Conservation (phyloP, 306 rosid genomes). For the Benincasa hispida region DNA sequence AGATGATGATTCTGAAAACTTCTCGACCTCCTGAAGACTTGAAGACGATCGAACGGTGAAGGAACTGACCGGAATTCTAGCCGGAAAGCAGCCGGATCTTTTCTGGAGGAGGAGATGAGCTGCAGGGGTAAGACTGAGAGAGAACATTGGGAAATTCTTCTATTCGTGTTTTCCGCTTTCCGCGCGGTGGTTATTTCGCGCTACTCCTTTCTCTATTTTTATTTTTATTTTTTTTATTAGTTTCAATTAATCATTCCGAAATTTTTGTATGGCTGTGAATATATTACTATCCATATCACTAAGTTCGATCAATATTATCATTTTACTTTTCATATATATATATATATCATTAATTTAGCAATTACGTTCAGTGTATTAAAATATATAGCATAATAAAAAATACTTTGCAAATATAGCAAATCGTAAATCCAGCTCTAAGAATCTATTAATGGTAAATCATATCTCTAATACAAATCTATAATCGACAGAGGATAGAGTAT, state of each 20-base stretch:
- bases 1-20: conserved; percentile 7
- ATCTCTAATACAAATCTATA: too few relatives aligned
- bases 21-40: conserved; percentile 28
- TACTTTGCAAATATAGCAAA: too few relatives aligned
- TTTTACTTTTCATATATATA: too few relatives aligned
- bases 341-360: too few relatives aligned
- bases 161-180: not conserved
- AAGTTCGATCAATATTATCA: too few relatives aligned
- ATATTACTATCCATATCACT: not conserved
- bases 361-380: too few relatives aligned
- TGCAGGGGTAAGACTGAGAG: conserved; percentile 11
- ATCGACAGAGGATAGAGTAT: too few relatives aligned
- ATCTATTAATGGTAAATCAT: too few relatives aligned
- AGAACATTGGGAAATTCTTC: conserved; percentile 15
- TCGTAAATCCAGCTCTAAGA: too few relatives aligned
- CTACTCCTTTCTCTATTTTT: not conserved
- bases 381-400: too few relatives aligned
- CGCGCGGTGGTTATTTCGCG: not conserved
- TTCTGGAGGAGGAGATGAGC: not conserved
- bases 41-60: conserved; percentile 33
- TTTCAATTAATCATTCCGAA: not conserved
- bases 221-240: not conserved
- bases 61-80: not conserved
- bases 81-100: conserved; percentile 11
- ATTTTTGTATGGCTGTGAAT: not conserved